These are phyloP conservation scores for Elsinoe australis DNA, from an alignment of 2,329 filamentous ascomycete species.

Conservation along the genomic window DNA sequence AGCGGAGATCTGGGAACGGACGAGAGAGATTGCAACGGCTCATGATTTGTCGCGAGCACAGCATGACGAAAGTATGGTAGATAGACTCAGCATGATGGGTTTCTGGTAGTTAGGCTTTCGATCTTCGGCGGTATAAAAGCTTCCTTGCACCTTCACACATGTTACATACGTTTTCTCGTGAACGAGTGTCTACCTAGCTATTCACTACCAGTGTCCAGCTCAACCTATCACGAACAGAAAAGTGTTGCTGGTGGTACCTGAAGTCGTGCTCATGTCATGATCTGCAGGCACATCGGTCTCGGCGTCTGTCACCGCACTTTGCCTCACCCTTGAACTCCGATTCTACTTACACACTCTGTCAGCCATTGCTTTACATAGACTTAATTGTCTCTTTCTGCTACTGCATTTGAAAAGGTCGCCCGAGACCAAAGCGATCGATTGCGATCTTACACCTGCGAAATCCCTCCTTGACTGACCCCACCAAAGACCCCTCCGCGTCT, in stretches of 20 bases:
- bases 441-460: no score
- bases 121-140: conserved; percentile 14
- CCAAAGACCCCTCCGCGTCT: background rate
- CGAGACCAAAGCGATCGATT: no score
- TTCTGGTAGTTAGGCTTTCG: conserved; percentile 5
- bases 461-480: background rate
- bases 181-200: background rate
- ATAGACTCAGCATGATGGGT: conserved; percentile 16
- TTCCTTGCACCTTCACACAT: conserved; percentile 12
- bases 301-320: conserved; percentile 13
- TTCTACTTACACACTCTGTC: background rate
- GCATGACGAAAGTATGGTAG: conserved; percentile 7
- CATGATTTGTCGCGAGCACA: background rate
- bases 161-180: background rate
- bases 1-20: conserved; percentile 8
- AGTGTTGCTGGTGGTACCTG: no score
- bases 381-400: background rate
- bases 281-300: conserved; percentile 14
- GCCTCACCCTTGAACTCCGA: background rate
- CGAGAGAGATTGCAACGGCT: background rate
- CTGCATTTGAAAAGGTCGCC: no score
- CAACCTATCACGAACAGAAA: no score
- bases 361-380: background rate
- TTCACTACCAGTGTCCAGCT: background rate
- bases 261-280: conserved; percentile 10